phyloP scores from a whole-genome alignment of 352 stramenopile species.

The Globisporangium recalcitrans region DNA sequence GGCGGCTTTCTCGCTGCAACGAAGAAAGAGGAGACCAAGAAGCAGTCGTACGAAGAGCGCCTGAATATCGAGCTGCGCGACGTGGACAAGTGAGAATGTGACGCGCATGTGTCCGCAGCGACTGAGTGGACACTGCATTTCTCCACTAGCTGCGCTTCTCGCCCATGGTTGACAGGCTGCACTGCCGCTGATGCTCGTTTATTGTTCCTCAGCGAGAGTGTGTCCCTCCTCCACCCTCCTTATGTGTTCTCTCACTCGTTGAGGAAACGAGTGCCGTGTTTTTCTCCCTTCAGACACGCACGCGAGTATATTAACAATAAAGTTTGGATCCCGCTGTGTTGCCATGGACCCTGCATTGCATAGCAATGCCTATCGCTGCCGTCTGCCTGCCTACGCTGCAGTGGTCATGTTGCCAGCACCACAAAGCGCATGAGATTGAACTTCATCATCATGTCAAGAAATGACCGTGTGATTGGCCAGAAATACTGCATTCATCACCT shows the following conservation, averaged over 20 bases:
- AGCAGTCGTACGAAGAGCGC: constrained; percentile 63
- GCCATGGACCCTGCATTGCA: background rate
- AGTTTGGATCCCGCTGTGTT: background rate
- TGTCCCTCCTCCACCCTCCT: background rate
- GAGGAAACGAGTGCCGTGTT: too few species aligned
- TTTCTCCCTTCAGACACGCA: too few species aligned
- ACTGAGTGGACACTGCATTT: background rate
- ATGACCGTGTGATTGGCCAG: background rate
- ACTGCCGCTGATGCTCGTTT: too few species aligned
- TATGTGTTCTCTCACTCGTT: background rate
- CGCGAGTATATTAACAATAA: background rate
- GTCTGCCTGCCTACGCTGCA: too few species aligned
- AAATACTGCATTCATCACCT: background rate
- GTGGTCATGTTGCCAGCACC: too few species aligned
- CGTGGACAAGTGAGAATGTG: constrained; percentile 17
- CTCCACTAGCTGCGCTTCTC: too few species aligned
- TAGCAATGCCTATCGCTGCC: background rate
- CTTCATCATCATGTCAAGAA: too few species aligned
- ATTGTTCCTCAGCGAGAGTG: background rate
- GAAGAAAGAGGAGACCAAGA: constrained; percentile 48
- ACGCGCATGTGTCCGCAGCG: too few species aligned
- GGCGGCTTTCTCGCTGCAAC: constrained; percentile 40
- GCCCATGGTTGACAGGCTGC: too few species aligned
- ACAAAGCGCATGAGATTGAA: too few species aligned
- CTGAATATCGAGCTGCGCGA: constrained; percentile 59